Evolutionary conservation across 352 stramenopile species (phyloP).

Genomic region (Pythium periplocum): DNA sequence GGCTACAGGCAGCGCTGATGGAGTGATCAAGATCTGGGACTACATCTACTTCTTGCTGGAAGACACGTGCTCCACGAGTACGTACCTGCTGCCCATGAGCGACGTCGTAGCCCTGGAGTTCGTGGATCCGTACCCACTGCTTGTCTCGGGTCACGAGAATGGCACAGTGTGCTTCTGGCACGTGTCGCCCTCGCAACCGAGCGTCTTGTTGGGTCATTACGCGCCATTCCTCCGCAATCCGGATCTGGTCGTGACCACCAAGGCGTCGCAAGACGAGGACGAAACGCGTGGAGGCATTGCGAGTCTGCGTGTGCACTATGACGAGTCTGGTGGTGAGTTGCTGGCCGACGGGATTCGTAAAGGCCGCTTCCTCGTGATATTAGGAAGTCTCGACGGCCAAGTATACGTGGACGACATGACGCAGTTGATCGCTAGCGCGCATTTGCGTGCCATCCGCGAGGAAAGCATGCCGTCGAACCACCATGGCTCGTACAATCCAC

Average conservation of each 20-base stretch:
- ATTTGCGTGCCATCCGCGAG: conserved; percentile 44
- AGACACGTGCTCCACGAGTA: conserved; percentile 32
- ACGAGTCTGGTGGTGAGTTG: conserved; percentile 52
- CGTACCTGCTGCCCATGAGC: conserved; percentile 7
- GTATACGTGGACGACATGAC: conserved; percentile 52
- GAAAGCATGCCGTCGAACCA: conserved; percentile 53
- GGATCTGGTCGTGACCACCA: not conserved
- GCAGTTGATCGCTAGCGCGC: conserved; percentile 29
- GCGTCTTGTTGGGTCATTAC: conserved; percentile 16
- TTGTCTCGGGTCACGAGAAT: conserved; percentile 69
- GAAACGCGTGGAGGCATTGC: conserved; percentile 24
- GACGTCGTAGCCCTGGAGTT: conserved; percentile 71
- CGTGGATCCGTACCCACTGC: conserved; percentile 65
- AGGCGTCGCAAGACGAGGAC: conserved; percentile 3
- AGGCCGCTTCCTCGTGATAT: conserved; percentile 40
- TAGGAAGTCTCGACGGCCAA: conserved; percentile 34
- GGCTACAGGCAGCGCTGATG: conserved; percentile 53
- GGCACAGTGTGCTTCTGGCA: conserved; percentile 56
- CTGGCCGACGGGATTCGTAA: conserved; percentile 40
- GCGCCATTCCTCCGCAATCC: conserved; percentile 17
- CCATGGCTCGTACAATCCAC: conserved; percentile 63
- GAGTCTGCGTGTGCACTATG: conserved; percentile 53
- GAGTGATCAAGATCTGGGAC: conserved; percentile 79
- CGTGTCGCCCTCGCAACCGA: conserved; percentile 41
- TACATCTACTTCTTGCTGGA: conserved; percentile 82